Base-by-base conservation (phyloP, 2,329 filamentous ascomycete genomes). In the Blastomyces gilchristii region DNA sequence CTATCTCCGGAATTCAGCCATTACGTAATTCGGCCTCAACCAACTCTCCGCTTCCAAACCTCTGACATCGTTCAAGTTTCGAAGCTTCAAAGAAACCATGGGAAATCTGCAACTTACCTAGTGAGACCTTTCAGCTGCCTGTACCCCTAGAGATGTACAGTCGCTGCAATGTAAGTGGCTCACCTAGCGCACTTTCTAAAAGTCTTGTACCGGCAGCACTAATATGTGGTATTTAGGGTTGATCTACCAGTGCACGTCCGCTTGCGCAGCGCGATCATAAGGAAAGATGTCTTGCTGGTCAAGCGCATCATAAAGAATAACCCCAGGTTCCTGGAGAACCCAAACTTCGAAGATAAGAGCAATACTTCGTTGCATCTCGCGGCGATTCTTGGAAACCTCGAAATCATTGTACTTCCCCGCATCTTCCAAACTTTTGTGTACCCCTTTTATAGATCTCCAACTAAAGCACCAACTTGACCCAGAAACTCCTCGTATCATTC, bases 341-440 rank as follows among this genome's bases (percentile, higher is more conserved):
- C 91, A 2, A 90, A 96, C 74, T 83, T 84, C 69, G 83, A 85
- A 3, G 81, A 86, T 65, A 86, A 90, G 68, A 89, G 88, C 73
- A 94, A 95, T 77, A 93, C 90, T 2, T 91, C 86, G 67, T 82
- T 96, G 49, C 91, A 96, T 74, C 82, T 96, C 2, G 89, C 91
- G 53, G 88, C 89, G 12, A 84, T 84, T 8, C 80, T 91, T 63
- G 91, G 90, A 61, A 83, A 87, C 71, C 79, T 85, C 8, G 78
- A 85, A 57, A 87, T 94, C 68, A 87, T 85, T 72, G 76, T 79
- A 72, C 31, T 28, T 59, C 34, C 39, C 58, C 39, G 3, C 43
- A 39, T 16, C 18, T n/a, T 34, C 18, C 43, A 25, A 39, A n/a
- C 18, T 56, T 58, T 16, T 1, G 4, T 43, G 45, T 58, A 18